Evolutionary conservation across 495 filamentous ascomycete genomes (phyloP).

Genomic region (Annulohypoxylon bovei): DNA sequence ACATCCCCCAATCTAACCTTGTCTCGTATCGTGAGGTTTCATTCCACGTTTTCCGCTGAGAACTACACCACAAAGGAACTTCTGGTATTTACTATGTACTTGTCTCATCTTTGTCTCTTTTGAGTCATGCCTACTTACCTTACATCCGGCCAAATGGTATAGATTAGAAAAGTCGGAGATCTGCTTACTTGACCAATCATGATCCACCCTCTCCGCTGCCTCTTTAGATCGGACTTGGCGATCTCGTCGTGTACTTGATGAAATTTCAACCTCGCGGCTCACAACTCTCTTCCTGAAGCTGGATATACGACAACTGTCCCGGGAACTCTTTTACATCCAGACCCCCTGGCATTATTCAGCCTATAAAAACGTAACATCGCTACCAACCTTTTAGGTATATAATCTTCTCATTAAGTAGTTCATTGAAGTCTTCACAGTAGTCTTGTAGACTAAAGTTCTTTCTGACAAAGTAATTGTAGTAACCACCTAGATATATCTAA

Average conservation of each 20-base stretch:
- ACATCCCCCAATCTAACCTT: background rate
- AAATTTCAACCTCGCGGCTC: background rate
- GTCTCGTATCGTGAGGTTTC: slow-evolving; percentile 17
- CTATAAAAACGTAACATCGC: too few species aligned
- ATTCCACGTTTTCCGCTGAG: slow-evolving; percentile 19
- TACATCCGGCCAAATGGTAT: background rate
- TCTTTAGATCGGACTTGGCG: slow-evolving; percentile 10
- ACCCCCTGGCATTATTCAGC: background rate
- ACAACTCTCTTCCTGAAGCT: background rate
- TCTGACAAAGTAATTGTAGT: too few species aligned
- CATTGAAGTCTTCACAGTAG: too few species aligned
- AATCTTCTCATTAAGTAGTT: too few species aligned
- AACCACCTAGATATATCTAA: too few species aligned
- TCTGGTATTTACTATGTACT: background rate
- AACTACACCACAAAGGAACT: background rate
- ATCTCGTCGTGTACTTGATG: background rate
- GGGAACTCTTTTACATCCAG: background rate
- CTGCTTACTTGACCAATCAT: background rate
- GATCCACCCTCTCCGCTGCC: background rate
- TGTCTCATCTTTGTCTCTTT: background rate
- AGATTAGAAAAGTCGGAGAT: background rate
- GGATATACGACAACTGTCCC: background rate
- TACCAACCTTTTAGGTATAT: too few species aligned
- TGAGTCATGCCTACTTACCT: background rate
- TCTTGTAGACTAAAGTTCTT: too few species aligned